Evolutionary conservation across 441 rosid genomes (phyloP).

Genomic region (Corymbia calophylla): DNA sequence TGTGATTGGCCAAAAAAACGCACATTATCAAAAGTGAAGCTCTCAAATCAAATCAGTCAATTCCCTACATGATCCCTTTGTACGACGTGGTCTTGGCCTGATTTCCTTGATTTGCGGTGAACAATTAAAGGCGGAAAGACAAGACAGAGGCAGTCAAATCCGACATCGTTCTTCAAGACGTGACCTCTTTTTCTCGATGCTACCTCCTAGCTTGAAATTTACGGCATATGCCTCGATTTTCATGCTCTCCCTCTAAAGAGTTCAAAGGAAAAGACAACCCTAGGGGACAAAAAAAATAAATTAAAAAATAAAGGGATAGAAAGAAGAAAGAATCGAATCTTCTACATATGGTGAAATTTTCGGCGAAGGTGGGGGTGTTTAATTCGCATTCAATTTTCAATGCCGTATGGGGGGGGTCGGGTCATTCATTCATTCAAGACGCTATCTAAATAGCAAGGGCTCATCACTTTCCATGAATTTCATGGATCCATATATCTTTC

Average conservation of each 20-base stretch:
- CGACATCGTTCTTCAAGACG: background rate
- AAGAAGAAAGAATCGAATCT: background rate
- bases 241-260: background rate
- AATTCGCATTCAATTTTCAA: background rate
- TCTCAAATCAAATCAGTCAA: background rate
- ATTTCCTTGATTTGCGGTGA: background rate
- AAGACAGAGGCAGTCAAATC: background rate
- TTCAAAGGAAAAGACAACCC: background rate
- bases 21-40: background rate
- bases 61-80: background rate
- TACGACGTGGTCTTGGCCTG: background rate
- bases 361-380: background rate
- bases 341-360: background rate
- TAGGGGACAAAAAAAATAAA: background rate
- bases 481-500: background rate
- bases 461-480: background rate
- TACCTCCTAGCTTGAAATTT: background rate
- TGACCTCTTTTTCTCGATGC: background rate
- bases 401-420: background rate
- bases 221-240: background rate
- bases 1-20: background rate
- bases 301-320: background rate
- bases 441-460: background rate
- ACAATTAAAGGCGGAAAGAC: background rate
- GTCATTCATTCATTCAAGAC: background rate